A percentile compares a stretch with the other conserved stretches of the same genome.
Evolutionary conservation across 306 rosid genomes (phyloP).

Genomic region (Cucurbita argyrosperma): DNA sequence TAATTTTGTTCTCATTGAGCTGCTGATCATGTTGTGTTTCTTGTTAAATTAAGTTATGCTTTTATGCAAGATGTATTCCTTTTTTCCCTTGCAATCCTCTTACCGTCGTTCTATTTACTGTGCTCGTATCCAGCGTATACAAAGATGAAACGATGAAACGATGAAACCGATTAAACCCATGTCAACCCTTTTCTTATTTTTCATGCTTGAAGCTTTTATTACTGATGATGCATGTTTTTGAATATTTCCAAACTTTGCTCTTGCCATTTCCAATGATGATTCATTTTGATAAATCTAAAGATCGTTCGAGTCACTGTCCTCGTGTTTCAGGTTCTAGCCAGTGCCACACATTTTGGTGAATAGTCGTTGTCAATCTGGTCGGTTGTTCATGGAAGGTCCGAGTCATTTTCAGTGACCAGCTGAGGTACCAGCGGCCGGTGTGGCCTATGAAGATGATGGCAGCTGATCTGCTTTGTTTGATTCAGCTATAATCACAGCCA

Average conservation of each 20-base stretch:
- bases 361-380: conserved; percentile 1
- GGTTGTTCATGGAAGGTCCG: not conserved
- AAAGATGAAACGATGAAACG: not conserved
- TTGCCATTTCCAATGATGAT: not conserved
- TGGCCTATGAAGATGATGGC: not conserved
- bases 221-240: not conserved
- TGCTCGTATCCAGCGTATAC: not conserved
- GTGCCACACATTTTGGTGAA: not conserved
- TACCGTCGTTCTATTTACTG: too few relatives aligned
- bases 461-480: conserved; percentile 5
- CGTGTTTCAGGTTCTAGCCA: not conserved
- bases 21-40: conserved; percentile 26
- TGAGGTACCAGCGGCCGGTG: not conserved
- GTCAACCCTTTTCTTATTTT: not conserved
- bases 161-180: not conserved
- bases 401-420: conserved; percentile 3
- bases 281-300: not conserved
- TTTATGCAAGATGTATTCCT: conserved; percentile 5
- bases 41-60: conserved; percentile 9
- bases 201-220: not conserved
- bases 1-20: conserved; percentile 24
- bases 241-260: not conserved
- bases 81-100: not conserved
- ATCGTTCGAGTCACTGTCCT: not conserved
- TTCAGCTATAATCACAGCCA: not conserved